phyloP scores from a whole-genome alignment of 169 alveolate species.

The Eimeria sp. region DNA sequence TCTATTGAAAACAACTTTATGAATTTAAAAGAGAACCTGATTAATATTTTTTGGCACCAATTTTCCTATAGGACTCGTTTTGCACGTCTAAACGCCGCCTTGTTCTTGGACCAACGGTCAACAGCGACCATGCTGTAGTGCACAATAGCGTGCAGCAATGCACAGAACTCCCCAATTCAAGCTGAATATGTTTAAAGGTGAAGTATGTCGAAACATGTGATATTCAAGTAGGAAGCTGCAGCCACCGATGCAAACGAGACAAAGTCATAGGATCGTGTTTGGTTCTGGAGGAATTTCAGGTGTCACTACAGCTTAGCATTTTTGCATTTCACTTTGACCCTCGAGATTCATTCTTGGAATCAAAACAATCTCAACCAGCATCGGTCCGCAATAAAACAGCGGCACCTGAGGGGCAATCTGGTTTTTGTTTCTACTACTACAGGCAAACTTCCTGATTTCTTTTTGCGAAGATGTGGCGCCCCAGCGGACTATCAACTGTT shows the following conservation, averaged over 20 bases:
- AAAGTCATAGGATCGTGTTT: neutral
- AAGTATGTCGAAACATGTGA: neutral
- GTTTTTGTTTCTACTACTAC: conserved; percentile 21
- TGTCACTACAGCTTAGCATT: conserved; percentile 60
- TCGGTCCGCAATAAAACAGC: conserved; percentile 71
- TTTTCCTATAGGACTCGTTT: neutral
- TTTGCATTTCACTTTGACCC: conserved; percentile 3
- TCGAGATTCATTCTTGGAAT: conserved; percentile 34
- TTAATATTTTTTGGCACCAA: too few relatives aligned
- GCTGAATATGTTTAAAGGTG: neutral
- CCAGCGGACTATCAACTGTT: conserved; percentile 58
- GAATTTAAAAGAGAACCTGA: neutral
- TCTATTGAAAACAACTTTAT: neutral
- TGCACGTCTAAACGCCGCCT: neutral
- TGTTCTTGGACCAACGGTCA: neutral
- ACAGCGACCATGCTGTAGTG: neutral
- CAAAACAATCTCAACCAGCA: conserved; percentile 77
- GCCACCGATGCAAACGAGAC: neutral
- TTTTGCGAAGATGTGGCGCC: conserved; percentile 67
- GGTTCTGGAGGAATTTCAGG: neutral
- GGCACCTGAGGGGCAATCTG: conserved; percentile 78
- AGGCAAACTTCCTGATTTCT: neutral
- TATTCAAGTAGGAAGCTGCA: neutral
- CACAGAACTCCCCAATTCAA: neutral
- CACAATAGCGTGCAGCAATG: neutral